Percentiles rank a stretch among this genome's conserved stretches.
Conservation (phyloP, 257 asterid genomes). For the Primulina huaijiensis region DNA sequence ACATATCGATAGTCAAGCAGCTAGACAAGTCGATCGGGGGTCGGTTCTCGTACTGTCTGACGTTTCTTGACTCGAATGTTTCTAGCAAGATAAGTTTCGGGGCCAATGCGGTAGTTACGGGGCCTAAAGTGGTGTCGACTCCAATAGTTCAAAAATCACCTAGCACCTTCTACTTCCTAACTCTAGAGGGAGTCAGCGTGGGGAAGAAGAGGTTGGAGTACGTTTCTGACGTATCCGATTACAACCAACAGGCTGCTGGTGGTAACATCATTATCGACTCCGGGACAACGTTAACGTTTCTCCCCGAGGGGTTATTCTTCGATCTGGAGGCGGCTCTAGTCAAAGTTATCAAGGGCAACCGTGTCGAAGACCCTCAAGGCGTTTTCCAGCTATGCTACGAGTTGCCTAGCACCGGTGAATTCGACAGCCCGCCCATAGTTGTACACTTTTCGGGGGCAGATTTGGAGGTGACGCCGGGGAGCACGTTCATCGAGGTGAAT, state of each 20-base stretch:
- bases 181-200: slow-evolving; percentile 40
- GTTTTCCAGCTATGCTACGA: slow-evolving; percentile 28
- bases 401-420: neutral
- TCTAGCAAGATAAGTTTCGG: slow-evolving; percentile 54
- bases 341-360: neutral
- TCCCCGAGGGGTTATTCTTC: slow-evolving; percentile 23
- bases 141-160: slow-evolving; percentile 28
- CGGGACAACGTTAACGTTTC: slow-evolving; percentile 37
- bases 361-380: slow-evolving; percentile 17
- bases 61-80: slow-evolving; percentile 6
- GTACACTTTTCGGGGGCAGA: slow-evolving; percentile 46
- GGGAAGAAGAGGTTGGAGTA: slow-evolving; percentile 17
- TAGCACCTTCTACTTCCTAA: slow-evolving; percentile 36
- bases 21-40: slow-evolving; percentile 29
- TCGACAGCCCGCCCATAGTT: slow-evolving; percentile 24
- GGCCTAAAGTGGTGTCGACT: slow-evolving; percentile 35
- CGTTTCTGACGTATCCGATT: neutral
- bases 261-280: slow-evolving; percentile 53
- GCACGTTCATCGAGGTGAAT: slow-evolving; percentile 32
- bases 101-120: slow-evolving; percentile 26
- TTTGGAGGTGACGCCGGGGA: slow-evolving; percentile 25
- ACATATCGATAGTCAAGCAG: slow-evolving; percentile 42
- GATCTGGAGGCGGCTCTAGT: slow-evolving; percentile 19
- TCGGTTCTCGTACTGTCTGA: slow-evolving; percentile 48
- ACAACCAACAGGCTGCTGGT: neutral